Evolutionary conservation across 257 asterid species (phyloP).

Genomic region (Solanum appendiculatum): DNA sequence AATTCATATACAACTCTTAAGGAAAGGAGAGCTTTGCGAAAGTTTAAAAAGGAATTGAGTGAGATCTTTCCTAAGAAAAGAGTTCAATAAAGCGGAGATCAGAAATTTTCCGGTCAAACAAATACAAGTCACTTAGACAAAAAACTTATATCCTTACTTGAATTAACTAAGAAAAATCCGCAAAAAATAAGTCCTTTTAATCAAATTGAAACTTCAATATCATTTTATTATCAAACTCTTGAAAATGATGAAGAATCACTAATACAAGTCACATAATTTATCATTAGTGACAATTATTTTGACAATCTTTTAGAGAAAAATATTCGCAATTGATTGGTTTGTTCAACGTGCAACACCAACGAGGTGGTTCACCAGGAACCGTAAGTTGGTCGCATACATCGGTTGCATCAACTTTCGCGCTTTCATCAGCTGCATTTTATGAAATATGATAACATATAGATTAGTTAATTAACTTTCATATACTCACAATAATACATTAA

Average conservation of each 20-base stretch:
- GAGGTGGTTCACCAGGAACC: neutral
- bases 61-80: neutral
- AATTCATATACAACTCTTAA: neutral
- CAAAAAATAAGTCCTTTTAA: neutral
- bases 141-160: neutral
- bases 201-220: neutral
- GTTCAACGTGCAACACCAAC: neutral
- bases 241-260: neutral
- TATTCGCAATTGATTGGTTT: neutral
- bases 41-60: rapidly evolving
- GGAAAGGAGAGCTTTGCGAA: neutral
- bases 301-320: too few relatives aligned
- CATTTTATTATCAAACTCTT: neutral
- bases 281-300: neutral
- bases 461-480: neutral
- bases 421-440: neutral
- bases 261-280: neutral
- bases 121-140: too few relatives aligned
- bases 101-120: too few relatives aligned
- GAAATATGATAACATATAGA: rapidly evolving
- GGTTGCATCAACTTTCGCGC: neutral
- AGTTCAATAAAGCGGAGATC: too few relatives aligned
- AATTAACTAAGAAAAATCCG: neutral
- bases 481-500: neutral
- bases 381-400: neutral